Base-by-base conservation (phyloP, 148 eudicot species). In the Simmondsia chinensis region DNA sequence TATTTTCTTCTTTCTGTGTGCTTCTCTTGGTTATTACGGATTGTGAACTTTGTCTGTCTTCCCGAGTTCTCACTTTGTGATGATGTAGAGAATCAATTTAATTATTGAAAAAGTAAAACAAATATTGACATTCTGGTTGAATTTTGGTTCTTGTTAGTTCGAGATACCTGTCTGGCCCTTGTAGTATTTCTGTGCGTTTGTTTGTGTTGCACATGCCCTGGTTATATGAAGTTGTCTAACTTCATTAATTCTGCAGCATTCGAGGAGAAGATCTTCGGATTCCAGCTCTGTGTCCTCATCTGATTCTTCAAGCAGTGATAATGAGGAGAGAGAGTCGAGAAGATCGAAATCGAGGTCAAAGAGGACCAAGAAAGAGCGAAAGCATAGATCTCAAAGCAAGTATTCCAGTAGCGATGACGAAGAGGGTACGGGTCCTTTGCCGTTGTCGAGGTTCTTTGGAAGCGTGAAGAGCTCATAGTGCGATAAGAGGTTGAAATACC, bases 371-470 rank as follows among this genome's bases (percentile, higher is more conserved):
- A 89, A 72, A 63, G 93, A 78, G 33, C 81, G 73, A 42, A 74
- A 64, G 57, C 83, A 64, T 41, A 64, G 78, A 57, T 74, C 81
- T 32, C 72, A 74, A 65, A 82, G 88, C 57, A 89, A 87, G 68
- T 53, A 65, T 37, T 68, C 70, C 12, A 46, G 75, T 48, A 56
- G 77, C 31, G 77, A 59, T 33, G 60, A 52, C 23, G 75, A 79
- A 55, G 79, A 73, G 39, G 59, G 54, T 10, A 75, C 65, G 26
- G 97, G 88, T 27, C 95, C 95, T 19, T 65, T 89, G 62, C 97
- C 97, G 4, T 93, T 89, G 49, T 89, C 97, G 13, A 79, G 95
- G 71, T 89, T 89, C 57, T 89, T 89, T 52, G 97, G 95, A 51
- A 82, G 50, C 48, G 21, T 62, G 36, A 89, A 82, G 65, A 68